Base-by-base conservation (phyloP, 306 rosid species). In the Lablab purpureus region DNA sequence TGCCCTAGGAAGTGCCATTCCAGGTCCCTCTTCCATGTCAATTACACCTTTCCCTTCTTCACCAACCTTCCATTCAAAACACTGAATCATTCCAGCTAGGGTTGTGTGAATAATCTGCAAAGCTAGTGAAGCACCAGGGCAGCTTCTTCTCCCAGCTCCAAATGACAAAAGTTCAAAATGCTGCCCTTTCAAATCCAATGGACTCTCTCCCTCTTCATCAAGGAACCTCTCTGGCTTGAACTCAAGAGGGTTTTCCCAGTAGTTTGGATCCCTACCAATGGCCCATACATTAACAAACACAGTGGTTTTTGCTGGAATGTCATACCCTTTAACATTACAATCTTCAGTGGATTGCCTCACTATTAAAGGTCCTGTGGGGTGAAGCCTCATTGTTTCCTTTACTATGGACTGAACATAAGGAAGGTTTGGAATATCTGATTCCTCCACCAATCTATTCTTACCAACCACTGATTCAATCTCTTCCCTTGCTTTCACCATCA, bases 371-470 rank as follows among this genome's bases (percentile, higher is more conserved):
- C 90, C 88, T 0, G 90, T 76, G 2, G 97, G 91, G 79, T 88
- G 97, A 77, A 90, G 90, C 88, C 97, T 88, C 51, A 90, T 79
- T n/a, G 92, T 88, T 72, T 92, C 97, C 69, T 90, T 91, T 15
- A 90, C 81, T 56, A 87, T 73, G 30, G 97, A 92, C 43, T 86
- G 87, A 67, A 86, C 73, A 74, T 87, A 90, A 13, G 93, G 93
- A 64, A 92, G 93, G 47, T 87, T 87, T 7, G 52, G 15, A 14
- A 90, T 84, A 46, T 90, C 91, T 75, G 89, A 87, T 71, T 92
- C 97, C 49, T 88, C 76, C 9, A 87, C 87, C 17, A 85, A 22
- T 52, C 84, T 90, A 7, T 13, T 77, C 9, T 82, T 83, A 25
- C 93, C 97, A 49, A 90, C 58, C 11, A 87, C 80, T n/a, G 73